Evolutionary conservation across 139 green algal species (phyloP).

Genomic region (Monoraphidium neglectum): DNA sequence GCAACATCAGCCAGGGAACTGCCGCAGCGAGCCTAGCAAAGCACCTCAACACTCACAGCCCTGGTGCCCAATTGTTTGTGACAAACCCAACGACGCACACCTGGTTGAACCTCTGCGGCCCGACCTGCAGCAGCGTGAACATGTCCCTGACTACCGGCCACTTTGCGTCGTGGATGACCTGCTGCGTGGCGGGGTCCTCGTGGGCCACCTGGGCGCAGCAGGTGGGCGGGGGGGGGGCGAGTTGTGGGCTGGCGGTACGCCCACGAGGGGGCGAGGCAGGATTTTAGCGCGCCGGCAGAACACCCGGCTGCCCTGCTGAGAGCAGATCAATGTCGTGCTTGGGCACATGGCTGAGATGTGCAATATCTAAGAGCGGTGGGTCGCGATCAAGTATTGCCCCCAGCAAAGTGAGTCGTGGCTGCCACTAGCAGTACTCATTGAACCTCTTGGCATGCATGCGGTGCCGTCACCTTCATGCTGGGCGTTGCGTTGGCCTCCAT

Average conservation of each 20-base stretch:
- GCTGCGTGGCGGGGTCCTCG: constrained; percentile 14
- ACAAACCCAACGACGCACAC: not conserved
- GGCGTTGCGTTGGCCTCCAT: constrained; percentile 57
- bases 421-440: not conserved
- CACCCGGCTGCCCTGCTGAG: too few relatives aligned
- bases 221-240: too few relatives aligned
- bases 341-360: too few relatives aligned
- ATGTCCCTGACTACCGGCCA: constrained; percentile 55
- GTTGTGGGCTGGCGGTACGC: too few relatives aligned
- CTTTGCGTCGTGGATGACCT: constrained; percentile 44
- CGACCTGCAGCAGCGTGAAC: constrained; percentile 45
- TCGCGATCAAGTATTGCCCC: not conserved
- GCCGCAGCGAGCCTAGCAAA: not conserved
- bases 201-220: constrained; percentile 40
- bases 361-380: not conserved
- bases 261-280: too few relatives aligned
- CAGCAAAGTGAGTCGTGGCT: not conserved
- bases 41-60: not conserved
- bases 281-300: too few relatives aligned
- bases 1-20: not conserved
- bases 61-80: not conserved
- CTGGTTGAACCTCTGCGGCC: constrained; percentile 37
- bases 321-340: too few relatives aligned
- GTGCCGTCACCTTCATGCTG: constrained; percentile 48
- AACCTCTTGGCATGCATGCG: not conserved